Conservation (phyloP, 208 protist genomes). For the Wallacemonas sp. region DNA sequence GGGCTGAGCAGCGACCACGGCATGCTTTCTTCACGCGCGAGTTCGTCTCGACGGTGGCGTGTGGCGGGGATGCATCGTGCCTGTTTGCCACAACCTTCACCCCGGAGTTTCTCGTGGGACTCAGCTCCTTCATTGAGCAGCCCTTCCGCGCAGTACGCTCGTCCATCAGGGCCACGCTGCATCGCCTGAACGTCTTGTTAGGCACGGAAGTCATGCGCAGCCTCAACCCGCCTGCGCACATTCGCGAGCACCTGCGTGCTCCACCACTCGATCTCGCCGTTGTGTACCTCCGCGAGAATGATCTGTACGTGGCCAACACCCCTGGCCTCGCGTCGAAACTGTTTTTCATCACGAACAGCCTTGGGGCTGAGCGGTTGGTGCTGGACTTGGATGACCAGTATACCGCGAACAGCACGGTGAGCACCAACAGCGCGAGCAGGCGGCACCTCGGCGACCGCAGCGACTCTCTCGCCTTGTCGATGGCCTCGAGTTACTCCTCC, state of each 20-base stretch:
- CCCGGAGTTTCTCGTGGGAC: slow-evolving; percentile 56
- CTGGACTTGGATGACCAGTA: slow-evolving; percentile 32
- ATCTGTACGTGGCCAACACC: slow-evolving; percentile 52
- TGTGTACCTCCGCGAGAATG: slow-evolving; percentile 61
- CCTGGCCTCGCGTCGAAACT: slow-evolving; percentile 46
- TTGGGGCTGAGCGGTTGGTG: slow-evolving; percentile 12
- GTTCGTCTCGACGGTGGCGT: slow-evolving; percentile 48
- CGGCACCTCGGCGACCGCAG: not conserved
- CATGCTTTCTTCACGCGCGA: slow-evolving; percentile 58
- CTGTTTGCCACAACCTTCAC: slow-evolving; percentile 51
- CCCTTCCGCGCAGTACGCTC: slow-evolving; percentile 42
- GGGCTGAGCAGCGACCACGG: slow-evolving; percentile 23
- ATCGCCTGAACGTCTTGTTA: slow-evolving; percentile 47
- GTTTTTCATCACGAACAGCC: slow-evolving; percentile 31
- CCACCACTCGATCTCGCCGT: slow-evolving; percentile 52
- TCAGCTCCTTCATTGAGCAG: slow-evolving; percentile 50
- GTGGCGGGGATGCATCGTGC: slow-evolving; percentile 27
- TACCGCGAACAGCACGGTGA: slow-evolving; percentile 18
- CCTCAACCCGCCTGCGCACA: not conserved
- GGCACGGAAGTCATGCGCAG: slow-evolving; percentile 37
- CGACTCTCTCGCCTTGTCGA: too few species aligned
- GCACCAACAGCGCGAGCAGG: slow-evolving; percentile 15
- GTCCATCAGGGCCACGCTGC: slow-evolving; percentile 53
- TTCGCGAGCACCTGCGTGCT: slow-evolving; percentile 25
- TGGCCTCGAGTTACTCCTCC: slow-evolving; percentile 4